These are phyloP conservation scores for Phytopythium aichiense DNA, from an alignment of 352 stramenopile species.

Conservation along the genomic window DNA sequence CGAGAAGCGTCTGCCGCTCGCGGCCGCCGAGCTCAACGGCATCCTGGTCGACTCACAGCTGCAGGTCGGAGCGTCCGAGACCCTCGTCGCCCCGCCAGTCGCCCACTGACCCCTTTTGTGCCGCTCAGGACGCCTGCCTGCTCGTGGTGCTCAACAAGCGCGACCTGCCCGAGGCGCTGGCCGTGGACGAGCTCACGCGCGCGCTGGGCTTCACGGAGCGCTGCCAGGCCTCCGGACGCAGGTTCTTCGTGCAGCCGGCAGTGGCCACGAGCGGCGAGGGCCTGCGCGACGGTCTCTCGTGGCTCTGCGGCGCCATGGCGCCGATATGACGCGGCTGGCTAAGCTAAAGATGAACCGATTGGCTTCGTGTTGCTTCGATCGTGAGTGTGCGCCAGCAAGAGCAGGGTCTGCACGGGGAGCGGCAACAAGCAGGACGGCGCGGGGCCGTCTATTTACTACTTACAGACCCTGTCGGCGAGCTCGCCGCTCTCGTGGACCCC, in stretches of 20 bases:
- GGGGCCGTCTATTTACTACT: slow-evolving; percentile 10
- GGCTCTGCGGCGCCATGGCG: slow-evolving; percentile 78
- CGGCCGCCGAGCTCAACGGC: slow-evolving; percentile 65
- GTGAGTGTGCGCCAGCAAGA: background rate
- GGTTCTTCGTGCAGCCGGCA: slow-evolving; percentile 58
- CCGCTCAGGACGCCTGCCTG: slow-evolving; percentile 38
- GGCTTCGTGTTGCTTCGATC: background rate
- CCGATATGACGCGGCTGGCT: slow-evolving; percentile 31
- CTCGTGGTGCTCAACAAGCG: slow-evolving; percentile 79
- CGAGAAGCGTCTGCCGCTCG: slow-evolving; percentile 53
- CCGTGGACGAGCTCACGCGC: slow-evolving; percentile 42
- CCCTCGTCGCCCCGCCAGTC: background rate
- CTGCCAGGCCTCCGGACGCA: slow-evolving; percentile 41
- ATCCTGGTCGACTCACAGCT: slow-evolving; percentile 70
- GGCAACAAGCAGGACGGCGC: background rate
- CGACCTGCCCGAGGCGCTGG: slow-evolving; percentile 48
- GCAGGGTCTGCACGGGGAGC: background rate
- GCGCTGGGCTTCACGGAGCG: slow-evolving; percentile 50
- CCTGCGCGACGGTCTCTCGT: slow-evolving; percentile 65
- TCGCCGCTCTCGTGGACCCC: background rate
- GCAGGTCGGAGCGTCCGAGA: slow-evolving; percentile 15
- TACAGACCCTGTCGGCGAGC: slow-evolving; percentile 3
- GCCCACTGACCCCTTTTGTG: background rate
- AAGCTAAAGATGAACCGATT: background rate
- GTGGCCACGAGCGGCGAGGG: slow-evolving; percentile 77